Conservation (phyloP, 257 asterid species). For the Handroanthus guayacan region DNA sequence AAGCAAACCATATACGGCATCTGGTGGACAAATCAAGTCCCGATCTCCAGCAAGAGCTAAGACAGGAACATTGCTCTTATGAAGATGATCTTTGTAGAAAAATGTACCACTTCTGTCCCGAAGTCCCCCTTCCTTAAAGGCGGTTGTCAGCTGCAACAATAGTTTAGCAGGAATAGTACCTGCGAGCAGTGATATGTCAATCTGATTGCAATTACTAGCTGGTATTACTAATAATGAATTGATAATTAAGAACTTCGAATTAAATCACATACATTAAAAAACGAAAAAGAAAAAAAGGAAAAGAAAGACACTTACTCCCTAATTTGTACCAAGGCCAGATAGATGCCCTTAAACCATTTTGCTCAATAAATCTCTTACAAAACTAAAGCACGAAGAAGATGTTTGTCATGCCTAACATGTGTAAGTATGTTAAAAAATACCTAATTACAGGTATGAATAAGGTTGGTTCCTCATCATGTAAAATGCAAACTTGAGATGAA, state of each 20-base stretch:
- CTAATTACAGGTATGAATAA: not conserved
- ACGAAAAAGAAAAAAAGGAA: no score
- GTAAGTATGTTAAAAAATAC: not conserved
- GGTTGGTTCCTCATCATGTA: conserved; percentile 2
- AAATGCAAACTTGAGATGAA: not conserved
- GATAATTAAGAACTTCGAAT: not conserved
- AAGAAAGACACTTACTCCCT: no score
- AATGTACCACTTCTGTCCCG: conserved; percentile 79
- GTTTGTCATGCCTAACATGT: not conserved
- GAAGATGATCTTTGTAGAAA: conserved; percentile 84
- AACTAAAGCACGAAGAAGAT: conserved; percentile 10
- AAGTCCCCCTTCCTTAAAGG: conserved; percentile 92
- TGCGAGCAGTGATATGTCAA: conserved; percentile 40
- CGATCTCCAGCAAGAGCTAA: conserved; percentile 93
- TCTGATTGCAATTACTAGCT: conserved; percentile 19
- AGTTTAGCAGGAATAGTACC: conserved; percentile 95
- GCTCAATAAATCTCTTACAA: conserved; percentile 2
- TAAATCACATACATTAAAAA: no score
- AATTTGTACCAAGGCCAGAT: conserved; percentile 2
- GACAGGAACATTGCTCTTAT: conserved; percentile 67
- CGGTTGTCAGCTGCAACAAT: conserved; percentile 78
- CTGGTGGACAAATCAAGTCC: conserved; percentile 96
- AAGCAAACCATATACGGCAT: conserved; percentile 82
- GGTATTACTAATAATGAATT: not conserved
- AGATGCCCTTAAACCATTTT: not conserved